These are phyloP conservation scores for Canavalia ensiformis DNA, from an alignment of 306 rosid species.

Conservation along the genomic window DNA sequence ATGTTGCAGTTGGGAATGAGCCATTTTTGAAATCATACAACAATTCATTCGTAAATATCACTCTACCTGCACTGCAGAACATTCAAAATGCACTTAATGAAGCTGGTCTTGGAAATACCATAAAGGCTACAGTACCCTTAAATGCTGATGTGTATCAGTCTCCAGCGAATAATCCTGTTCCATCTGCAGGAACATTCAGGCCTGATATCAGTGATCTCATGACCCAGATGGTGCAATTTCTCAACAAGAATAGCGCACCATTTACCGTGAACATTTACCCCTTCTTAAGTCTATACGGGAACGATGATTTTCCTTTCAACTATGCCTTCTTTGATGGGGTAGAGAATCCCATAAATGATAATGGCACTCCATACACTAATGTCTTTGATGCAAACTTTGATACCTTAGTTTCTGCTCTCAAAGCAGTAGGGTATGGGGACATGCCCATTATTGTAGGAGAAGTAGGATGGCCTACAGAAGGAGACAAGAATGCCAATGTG, in stretches of 20 bases:
- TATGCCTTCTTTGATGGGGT: constrained; percentile 95
- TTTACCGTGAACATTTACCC: constrained; percentile 96
- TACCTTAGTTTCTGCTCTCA: constrained; percentile 86
- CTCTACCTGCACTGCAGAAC: constrained; percentile 93
- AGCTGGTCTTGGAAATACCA: constrained; percentile 73
- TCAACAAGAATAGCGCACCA: constrained; percentile 79
- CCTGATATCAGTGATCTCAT: constrained; percentile 73
- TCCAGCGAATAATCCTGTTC: constrained; percentile 64
- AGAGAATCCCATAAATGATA: constrained; percentile 68
- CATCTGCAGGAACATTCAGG: constrained; percentile 91
- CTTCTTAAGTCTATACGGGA: constrained; percentile 89
- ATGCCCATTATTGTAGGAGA: constrained; percentile 87
- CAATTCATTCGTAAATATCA: constrained; percentile 81
- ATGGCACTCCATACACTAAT: constrained; percentile 75
- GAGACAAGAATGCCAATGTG: constrained; percentile 86
- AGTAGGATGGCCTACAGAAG: constrained; percentile 99
- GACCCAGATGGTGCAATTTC: constrained; percentile 83
- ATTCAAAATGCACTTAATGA: constrained; percentile 93
- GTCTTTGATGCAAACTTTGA: constrained; percentile 97
- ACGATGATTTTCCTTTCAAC: constrained; percentile 84
- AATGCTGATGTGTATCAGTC: constrained; percentile 93
- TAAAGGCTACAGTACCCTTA: constrained; percentile 96
- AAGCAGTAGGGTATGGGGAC: constrained; percentile 71
- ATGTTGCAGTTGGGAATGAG: constrained; percentile 98
- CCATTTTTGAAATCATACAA: constrained; percentile 93